A percentile compares a stretch with the other conserved stretches of the same genome.
These are phyloP conservation scores for Boletus sp. DNA, from an alignment of 1,284 basidiomycete species.

Conservation along the genomic window DNA sequence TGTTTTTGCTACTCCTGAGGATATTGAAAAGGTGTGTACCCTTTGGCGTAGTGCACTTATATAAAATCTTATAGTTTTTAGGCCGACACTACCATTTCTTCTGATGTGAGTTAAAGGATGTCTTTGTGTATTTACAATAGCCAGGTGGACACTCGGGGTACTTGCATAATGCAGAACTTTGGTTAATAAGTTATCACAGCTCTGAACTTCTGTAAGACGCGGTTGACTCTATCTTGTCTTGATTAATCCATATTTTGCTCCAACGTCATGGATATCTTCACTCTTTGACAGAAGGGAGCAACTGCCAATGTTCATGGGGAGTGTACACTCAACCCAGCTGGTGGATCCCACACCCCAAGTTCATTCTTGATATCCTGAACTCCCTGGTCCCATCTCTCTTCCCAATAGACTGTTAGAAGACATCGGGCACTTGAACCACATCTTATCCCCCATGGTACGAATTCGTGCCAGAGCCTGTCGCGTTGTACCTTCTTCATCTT, in stretches of 20 bases:
- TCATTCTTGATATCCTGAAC: constrained; percentile 77
- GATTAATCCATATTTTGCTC: background rate
- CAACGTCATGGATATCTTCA: background rate
- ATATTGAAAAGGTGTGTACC: constrained; percentile 8
- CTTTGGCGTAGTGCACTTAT: background rate
- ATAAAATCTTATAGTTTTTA: constrained; percentile 1
- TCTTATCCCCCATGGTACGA: constrained; percentile 86
- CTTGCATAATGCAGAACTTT: too few relatives aligned
- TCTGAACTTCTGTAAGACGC: too few relatives aligned
- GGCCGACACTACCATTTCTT: background rate
- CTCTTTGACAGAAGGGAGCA: background rate
- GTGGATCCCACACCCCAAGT: constrained; percentile 80
- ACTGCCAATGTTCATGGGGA: constrained; percentile 1
- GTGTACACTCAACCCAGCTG: constrained; percentile 32
- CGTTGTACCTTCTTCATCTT: constrained; percentile 57
- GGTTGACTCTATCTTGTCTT: too few relatives aligned
- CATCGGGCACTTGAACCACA: constrained; percentile 73
- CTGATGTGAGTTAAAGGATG: background rate
- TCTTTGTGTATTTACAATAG: too few relatives aligned
- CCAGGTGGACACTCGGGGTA: too few relatives aligned
- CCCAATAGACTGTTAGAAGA: constrained; percentile 93
- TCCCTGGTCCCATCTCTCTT: constrained; percentile 86
- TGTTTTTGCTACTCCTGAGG: constrained; percentile 10
- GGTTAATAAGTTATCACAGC: too few relatives aligned
- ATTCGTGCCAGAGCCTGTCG: constrained; percentile 66